A percentile compares a stretch with the other conserved stretches of the same genome.
Evolutionary conservation across 441 rosid species (phyloP).

Genomic region (Croton laevigatus): DNA sequence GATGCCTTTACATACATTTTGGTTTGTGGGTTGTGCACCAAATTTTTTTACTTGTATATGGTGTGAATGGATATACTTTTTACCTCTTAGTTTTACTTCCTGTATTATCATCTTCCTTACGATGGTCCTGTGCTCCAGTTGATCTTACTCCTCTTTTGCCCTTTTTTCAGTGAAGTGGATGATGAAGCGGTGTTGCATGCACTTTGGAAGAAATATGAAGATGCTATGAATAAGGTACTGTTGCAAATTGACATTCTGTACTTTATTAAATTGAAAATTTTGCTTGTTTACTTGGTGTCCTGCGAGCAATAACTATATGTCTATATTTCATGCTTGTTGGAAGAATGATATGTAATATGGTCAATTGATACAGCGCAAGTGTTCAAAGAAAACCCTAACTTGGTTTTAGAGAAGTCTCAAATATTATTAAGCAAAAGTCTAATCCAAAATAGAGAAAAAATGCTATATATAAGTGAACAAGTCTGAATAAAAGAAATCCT

Average conservation of each 20-base stretch:
- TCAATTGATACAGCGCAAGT: too few relatives aligned
- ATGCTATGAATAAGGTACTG: conserved; percentile 45
- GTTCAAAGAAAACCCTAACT: too few relatives aligned
- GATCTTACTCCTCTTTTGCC: not conserved
- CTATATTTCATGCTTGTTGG: not conserved
- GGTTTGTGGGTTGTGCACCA: not conserved
- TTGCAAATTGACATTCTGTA: not conserved
- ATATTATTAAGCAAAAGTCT: too few relatives aligned
- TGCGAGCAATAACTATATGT: not conserved
- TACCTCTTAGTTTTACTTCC: not conserved
- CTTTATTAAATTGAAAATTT: not conserved
- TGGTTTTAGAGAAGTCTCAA: not conserved
- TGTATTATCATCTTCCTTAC: not conserved
- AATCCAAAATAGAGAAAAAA: too few relatives aligned
- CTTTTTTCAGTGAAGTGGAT: conserved; percentile 51
- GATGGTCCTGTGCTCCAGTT: not conserved
- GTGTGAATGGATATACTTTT: not conserved
- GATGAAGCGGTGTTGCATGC: conserved; percentile 56
- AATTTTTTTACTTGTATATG: not conserved
- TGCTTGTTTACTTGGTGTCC: not conserved
- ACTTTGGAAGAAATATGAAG: conserved; percentile 62
- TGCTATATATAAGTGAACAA: too few relatives aligned
- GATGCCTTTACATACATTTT: not conserved
- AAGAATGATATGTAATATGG: not conserved
- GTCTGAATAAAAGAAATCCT: too few relatives aligned